Evolutionary conservation across 352 stramenopile genomes (phyloP), one percentile per base, ranked within the genome.

Genomic region (Phytophthora cajani): DNA sequence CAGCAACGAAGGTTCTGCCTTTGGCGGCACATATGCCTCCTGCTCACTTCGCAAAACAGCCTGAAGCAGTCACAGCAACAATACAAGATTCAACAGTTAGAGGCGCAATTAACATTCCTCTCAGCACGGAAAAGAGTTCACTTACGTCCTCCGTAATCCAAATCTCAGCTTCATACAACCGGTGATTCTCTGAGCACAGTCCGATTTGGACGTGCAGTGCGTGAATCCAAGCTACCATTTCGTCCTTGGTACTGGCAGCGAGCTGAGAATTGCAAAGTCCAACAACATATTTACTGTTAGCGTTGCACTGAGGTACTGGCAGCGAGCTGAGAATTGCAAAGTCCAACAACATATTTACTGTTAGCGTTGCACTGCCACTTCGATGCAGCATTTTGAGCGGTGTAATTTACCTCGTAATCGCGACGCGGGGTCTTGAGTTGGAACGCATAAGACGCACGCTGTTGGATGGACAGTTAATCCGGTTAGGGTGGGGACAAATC

Each of bases 81-180:
- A 21, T 12, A 23, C 42, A 19, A 49, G 0, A 49, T 32, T 44
- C 1, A 30, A 30, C 23, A 25, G 16, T 58, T 61, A 69, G 47
- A 25, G 17, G 16, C 12, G 36, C 36, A n/a, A n/a, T 6, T 14
- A 44, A 5, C 10, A 42, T 42, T 16, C 12, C 36, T 5, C 10
- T n/a, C 38, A n/a, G 38, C 4, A 1, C 38, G 16, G 38, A 44
- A 2, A 44, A 8, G 8, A 23, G 5, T 44, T 2, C 33, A 78
- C 81, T 46, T 79, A 94, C 88, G 65, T 94, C 87, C 81, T 95
- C 88, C 5, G 88, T 91, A 47, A 95, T 95, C 75, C 89, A 80
- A 67, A 92, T 92, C 58, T 95, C 88, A 10, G 88, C 88, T 60
- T 94, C 82, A 49, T 91, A 91, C 4, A 95, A 69, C 5, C 81